Conservation (phyloP, 225 moss, liverwort and hornwort species). For the Marchantia paleacea region DNA sequence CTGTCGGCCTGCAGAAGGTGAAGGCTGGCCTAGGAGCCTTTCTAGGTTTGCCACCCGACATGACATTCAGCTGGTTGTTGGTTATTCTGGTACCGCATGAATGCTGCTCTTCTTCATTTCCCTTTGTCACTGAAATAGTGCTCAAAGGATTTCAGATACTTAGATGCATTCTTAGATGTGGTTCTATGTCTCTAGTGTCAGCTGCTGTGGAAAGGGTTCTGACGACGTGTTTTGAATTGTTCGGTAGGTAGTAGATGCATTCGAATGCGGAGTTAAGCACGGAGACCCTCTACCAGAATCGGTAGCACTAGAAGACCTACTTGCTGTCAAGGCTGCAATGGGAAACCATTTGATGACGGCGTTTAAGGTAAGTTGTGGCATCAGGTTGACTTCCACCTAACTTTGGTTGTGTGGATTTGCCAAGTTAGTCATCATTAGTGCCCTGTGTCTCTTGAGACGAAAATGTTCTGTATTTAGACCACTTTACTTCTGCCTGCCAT, state of each 20-base stretch:
- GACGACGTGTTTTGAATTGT: not conserved
- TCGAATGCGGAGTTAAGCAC: slow-evolving; percentile 17
- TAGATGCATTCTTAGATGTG: too few species aligned
- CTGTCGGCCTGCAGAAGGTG: slow-evolving; percentile 6
- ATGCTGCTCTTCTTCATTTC: not conserved
- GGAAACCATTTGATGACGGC: not conserved
- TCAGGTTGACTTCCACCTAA: not conserved
- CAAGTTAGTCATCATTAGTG: not conserved
- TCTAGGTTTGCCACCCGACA: slow-evolving; percentile 8
- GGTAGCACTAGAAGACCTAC: not conserved
- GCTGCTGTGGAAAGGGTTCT: not conserved
- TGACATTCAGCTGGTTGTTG: not conserved
- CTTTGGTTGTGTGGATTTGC: not conserved
- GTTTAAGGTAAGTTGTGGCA: not conserved
- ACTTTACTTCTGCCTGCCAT: not conserved
- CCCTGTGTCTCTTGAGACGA: not conserved
- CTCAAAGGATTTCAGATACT: too few species aligned
- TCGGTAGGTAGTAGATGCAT: slow-evolving; percentile 10
- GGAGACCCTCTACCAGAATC: slow-evolving; percentile 19
- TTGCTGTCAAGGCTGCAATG: not conserved
- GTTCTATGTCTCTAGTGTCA: not conserved
- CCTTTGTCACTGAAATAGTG: not conserved
- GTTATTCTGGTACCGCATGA: not conserved
- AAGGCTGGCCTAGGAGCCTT: not conserved
- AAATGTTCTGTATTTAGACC: not conserved